Evolutionary conservation across 139 green algal genomes (phyloP).

Genomic region (Chlamydomonas sp.): DNA sequence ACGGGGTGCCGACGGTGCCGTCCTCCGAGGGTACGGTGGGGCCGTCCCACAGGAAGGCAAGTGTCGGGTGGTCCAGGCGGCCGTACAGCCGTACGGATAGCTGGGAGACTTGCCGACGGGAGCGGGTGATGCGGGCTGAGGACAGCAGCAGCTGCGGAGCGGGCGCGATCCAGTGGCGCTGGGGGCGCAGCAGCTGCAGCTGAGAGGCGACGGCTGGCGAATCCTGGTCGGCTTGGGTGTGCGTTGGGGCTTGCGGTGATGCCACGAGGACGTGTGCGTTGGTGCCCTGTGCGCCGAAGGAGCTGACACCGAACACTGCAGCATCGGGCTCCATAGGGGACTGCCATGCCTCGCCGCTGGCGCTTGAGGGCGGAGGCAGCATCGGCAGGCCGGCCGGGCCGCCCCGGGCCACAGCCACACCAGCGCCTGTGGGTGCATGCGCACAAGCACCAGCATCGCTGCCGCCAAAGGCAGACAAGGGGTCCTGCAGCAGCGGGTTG

Average conservation of each 20-base stretch:
- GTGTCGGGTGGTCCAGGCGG: constrained; percentile 41
- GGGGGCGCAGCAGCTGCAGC: background rate
- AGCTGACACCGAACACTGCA: constrained; percentile 66
- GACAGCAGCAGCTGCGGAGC: constrained; percentile 46
- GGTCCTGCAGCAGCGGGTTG: constrained; percentile 69
- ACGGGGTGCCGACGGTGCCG: background rate
- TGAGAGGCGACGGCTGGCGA: background rate
- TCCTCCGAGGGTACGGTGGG: background rate
- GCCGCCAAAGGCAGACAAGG: constrained; percentile 16
- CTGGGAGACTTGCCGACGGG: background rate
- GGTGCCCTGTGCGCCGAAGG: constrained; percentile 73
- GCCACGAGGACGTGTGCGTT: constrained; percentile 69
- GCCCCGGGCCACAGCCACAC: constrained; percentile 8
- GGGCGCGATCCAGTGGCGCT: constrained; percentile 22
- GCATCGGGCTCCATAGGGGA: constrained; percentile 37
- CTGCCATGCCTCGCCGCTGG: no score
- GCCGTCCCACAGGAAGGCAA: constrained; percentile 64
- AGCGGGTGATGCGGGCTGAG: constrained; percentile 27
- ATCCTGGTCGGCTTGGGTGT: background rate
- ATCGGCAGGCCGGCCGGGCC: background rate
- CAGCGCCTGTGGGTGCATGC: background rate
- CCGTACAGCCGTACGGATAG: constrained; percentile 27
- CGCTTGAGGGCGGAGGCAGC: no score
- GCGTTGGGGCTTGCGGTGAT: background rate
- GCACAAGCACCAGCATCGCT: background rate